Percentiles rank a stretch among this genome's conserved stretches.
These are phyloP conservation scores for Coemansia sp. DNA, from an alignment of 192 early-diverging fungal species.

Conservation along the genomic window DNA sequence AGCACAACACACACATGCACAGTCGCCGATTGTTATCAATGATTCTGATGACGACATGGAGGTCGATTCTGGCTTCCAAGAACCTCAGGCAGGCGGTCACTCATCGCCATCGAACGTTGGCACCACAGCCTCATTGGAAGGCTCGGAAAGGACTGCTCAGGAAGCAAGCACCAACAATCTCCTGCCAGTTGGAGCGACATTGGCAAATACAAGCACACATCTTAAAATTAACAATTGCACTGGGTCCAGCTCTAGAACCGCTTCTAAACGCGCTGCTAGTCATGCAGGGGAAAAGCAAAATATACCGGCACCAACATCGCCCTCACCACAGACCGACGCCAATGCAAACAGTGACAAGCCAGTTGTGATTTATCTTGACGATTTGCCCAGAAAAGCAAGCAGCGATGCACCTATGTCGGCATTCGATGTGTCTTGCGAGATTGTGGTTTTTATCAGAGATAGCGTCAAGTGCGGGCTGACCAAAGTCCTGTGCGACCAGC, in stretches of 20 bases:
- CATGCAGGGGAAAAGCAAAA: not conserved
- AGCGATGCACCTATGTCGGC: conserved; percentile 13
- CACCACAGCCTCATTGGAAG: not conserved
- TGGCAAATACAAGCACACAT: too few relatives aligned
- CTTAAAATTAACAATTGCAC: too few relatives aligned
- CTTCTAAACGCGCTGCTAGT: too few relatives aligned
- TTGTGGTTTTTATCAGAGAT: conserved; percentile 18
- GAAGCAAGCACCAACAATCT: too few relatives aligned
- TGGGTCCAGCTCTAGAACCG: too few relatives aligned
- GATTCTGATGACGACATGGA: conserved; percentile 7
- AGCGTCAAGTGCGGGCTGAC: conserved; percentile 21
- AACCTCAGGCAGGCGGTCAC: not conserved
- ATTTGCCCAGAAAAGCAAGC: conserved; percentile 6
- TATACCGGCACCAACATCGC: not conserved
- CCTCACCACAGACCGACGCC: not conserved
- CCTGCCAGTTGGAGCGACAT: too few relatives aligned
- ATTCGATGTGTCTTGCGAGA: conserved; percentile 23
- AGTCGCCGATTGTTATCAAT: conserved; percentile 5
- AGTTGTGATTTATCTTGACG: conserved; percentile 34
- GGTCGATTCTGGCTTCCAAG: not conserved
- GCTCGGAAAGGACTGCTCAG: too few relatives aligned
- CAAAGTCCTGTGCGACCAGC: conserved; percentile 16
- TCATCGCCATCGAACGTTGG: not conserved
- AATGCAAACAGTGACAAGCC: conserved; percentile 2
- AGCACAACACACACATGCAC: not conserved